Conservation (phyloP, 1,284 basidiomycete genomes). For the Boletus mariae region DNA sequence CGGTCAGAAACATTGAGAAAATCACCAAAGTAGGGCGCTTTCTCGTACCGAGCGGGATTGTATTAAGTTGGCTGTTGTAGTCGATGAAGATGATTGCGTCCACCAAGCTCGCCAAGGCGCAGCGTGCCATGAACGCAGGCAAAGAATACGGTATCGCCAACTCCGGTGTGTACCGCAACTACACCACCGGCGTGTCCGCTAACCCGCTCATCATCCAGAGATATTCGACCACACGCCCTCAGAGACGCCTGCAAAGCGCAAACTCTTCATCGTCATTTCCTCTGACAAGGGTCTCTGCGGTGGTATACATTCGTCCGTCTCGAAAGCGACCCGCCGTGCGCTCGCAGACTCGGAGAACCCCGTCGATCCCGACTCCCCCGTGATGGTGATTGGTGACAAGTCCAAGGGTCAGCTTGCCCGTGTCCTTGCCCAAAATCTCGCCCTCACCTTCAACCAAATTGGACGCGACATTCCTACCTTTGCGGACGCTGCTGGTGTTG, state of each 20-base stretch:
- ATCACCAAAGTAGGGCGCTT: constrained; percentile 84
- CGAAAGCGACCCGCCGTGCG: constrained; percentile 81
- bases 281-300: constrained; percentile 99
- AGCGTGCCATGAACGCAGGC: constrained; percentile 90
- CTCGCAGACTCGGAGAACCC: constrained; percentile 50
- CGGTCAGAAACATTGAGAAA: constrained; percentile 97
- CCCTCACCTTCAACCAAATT: constrained; percentile 94
- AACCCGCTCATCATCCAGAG: constrained; percentile 48
- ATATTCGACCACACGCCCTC: constrained; percentile 73
- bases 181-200: neutral
- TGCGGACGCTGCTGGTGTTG: constrained; percentile 90
- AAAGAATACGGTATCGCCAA: constrained; percentile 95
- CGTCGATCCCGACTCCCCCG: constrained; percentile 58
- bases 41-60: neutral
- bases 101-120: constrained; percentile 93
- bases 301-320: constrained; percentile 98
- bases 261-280: constrained; percentile 90
- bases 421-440: constrained; percentile 62
- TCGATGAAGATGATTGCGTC: constrained; percentile 99
- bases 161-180: constrained; percentile 60
- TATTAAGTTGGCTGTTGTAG: constrained; percentile 39
- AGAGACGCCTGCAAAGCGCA: constrained; percentile 61
- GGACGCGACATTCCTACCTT: constrained; percentile 98
- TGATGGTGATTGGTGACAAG: constrained; percentile 96
- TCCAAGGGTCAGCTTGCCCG: constrained; percentile 91